These are phyloP conservation scores for Acanthamoeba triangularis DNA, from an alignment of 208 protist species.

Conservation along the genomic window DNA sequence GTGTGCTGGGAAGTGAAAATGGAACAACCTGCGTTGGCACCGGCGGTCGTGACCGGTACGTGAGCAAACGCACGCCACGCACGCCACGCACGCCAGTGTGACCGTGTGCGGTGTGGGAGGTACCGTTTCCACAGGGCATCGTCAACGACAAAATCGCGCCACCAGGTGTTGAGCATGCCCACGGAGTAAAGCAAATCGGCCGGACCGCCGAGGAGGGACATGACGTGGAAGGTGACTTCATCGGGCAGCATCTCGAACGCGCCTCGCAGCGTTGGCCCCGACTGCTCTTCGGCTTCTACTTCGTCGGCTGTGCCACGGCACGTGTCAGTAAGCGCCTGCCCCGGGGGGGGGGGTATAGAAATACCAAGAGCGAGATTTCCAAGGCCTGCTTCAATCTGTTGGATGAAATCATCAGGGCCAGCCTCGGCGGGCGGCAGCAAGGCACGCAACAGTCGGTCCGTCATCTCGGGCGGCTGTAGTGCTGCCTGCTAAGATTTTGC, in stretches of 20 bases:
- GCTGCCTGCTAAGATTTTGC: too few species aligned
- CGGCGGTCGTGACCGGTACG: too few species aligned
- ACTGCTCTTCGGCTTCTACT: background rate
- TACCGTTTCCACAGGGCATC: conserved; percentile 49
- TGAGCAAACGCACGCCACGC: background rate
- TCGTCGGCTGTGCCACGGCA: background rate
- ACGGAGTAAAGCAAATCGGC: conserved; percentile 32
- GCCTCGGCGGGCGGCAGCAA: too few species aligned
- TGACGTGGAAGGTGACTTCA: conserved; percentile 60
- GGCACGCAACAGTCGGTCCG: too few species aligned
- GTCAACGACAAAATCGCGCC: conserved; percentile 34
- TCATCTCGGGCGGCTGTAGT: too few species aligned
- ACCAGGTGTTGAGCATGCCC: conserved; percentile 55
- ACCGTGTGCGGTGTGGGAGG: background rate
- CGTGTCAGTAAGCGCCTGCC: background rate
- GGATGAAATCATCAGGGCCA: too few species aligned
- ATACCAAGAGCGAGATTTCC: too few species aligned
- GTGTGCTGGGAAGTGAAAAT: conserved; percentile 50
- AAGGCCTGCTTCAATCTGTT: too few species aligned
- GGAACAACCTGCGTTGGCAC: background rate
- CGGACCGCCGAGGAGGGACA: conserved; percentile 40
- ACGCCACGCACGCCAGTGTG: background rate
- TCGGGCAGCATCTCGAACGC: conserved; percentile 55
- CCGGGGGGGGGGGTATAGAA: too few species aligned
- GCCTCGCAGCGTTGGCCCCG: background rate